phyloP scores from a whole-genome alignment of 169 alveolate genomes.

The Blepharisma undulans region DNA sequence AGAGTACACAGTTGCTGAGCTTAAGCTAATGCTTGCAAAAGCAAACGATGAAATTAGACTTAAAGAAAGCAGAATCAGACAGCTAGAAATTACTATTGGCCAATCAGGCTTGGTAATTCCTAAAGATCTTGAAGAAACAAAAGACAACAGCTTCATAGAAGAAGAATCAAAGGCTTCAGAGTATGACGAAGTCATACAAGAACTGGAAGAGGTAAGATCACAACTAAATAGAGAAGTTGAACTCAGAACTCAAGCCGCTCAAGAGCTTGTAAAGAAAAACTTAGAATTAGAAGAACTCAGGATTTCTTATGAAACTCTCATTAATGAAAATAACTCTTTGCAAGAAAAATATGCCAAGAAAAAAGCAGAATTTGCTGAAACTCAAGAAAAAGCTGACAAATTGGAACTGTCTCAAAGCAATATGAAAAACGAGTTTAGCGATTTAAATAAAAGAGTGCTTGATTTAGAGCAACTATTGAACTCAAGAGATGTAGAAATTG shows the following conservation, averaged over 20 bases:
- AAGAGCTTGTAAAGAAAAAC: not conserved
- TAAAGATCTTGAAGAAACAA: not conserved
- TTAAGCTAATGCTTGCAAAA: constrained; percentile 65
- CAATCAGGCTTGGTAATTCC: not conserved
- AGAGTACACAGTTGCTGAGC: constrained; percentile 80
- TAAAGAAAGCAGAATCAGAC: constrained; percentile 22
- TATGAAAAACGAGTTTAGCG: not conserved
- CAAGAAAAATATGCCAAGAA: not conserved
- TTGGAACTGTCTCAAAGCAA: not conserved
- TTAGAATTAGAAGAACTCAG: not conserved
- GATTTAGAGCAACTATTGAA: not conserved
- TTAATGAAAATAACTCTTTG: not conserved
- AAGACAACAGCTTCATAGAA: not conserved
- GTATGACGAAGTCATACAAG: not conserved
- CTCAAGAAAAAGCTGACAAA: not conserved
- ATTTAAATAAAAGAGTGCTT: not conserved
- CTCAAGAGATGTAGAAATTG: not conserved
- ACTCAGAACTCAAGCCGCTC: not conserved
- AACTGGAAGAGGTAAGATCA: not conserved
- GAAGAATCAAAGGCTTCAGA: not conserved
- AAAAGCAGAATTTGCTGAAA: not conserved
- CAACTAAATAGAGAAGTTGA: not conserved
- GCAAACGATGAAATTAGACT: constrained; percentile 60
- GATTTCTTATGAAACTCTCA: not conserved
- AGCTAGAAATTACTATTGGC: constrained; percentile 39